Evolutionary conservation across 2,329 filamentous ascomycete genomes (phyloP), one percentile per base, ranked within the genome.

Genomic region (Alternaria sp.): DNA sequence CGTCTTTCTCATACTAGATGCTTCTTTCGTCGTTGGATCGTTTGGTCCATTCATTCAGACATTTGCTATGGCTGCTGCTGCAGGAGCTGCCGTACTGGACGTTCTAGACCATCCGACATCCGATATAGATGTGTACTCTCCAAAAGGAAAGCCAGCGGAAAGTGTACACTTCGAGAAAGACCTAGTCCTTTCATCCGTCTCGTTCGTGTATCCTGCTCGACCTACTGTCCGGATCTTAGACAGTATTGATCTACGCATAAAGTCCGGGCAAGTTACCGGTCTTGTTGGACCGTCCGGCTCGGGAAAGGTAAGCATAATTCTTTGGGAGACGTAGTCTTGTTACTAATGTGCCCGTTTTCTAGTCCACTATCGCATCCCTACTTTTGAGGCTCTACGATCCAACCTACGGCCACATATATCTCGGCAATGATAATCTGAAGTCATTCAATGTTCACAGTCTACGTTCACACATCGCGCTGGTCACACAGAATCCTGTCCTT

Each of bases 1-100:
- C 30, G 86, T 90, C 12, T 87, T 90, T 54, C 79, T 90, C 30
- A 85, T 90, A 11, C 81, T 90, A 1, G 88, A 90, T 64, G 86
- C 87, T 27, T 87, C 87, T 9, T 85, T 90, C 50, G 83, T 90
- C 34, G 81, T 90, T 25, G 87, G 88, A 30, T 84, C 85, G 54
- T 86, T 90, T 51, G 87, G 87, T 0, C 89, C 89, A 0, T 84
- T 90, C 50, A 77, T 91, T 14, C 86, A 88, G 75, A 83, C 73
- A 68, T 86, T 81, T 71, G 81, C 79, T 74, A 79, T 79, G 32
- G 87, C 88, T 0, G 82, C 86, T 2, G 82, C 86, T 2, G 82
- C 84, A 4, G 82, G 82, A 12, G 78, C 80, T 45, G 76, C 79
- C 32, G 81, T 85, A 20, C 76, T 81, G 20, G 76, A 79, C 16